Percentiles rank a stretch among this genome's conserved stretches.
Conservation (phyloP, 1,284 basidiomycete genomes). For the Malassezia sympodialis region DNA sequence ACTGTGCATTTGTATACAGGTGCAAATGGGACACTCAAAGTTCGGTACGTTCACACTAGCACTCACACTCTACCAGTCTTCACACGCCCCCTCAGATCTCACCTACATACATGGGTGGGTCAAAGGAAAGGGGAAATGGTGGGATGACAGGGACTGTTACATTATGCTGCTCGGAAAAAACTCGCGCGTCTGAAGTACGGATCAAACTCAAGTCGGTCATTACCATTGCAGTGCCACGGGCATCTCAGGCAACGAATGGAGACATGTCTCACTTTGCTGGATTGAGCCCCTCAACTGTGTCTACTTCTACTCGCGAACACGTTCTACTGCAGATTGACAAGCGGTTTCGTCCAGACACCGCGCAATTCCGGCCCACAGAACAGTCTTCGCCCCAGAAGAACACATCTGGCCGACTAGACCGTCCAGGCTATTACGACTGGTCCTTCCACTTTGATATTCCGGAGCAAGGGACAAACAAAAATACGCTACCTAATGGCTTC, state of each 20-base stretch:
- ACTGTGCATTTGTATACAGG: conserved; percentile 14
- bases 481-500: conserved; percentile 9
- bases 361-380: conserved; percentile 12
- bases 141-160: conserved; percentile 24
- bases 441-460: conserved; percentile 27
- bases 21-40: conserved; percentile 9
- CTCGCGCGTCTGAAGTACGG: conserved; percentile 21
- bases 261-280: conserved; percentile 17
- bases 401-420: conserved; percentile 3
- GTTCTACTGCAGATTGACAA: conserved; percentile 29
- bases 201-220: conserved; percentile 28
- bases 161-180: conserved; percentile 20
- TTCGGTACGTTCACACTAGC: background rate
- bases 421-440: conserved; percentile 20
- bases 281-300: background rate
- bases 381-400: background rate
- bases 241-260: conserved; percentile 21
- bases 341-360: conserved; percentile 18
- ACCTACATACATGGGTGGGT: conserved; percentile 38
- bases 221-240: conserved; percentile 17
- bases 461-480: conserved; percentile 9
- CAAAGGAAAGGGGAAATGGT: conserved; percentile 27
- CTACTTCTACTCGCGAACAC: conserved; percentile 15
- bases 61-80: background rate
- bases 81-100: conserved; percentile 25